These are phyloP conservation scores for Geranium rotundifolium DNA, from an alignment of 345 rosid species.

Conservation along the genomic window DNA sequence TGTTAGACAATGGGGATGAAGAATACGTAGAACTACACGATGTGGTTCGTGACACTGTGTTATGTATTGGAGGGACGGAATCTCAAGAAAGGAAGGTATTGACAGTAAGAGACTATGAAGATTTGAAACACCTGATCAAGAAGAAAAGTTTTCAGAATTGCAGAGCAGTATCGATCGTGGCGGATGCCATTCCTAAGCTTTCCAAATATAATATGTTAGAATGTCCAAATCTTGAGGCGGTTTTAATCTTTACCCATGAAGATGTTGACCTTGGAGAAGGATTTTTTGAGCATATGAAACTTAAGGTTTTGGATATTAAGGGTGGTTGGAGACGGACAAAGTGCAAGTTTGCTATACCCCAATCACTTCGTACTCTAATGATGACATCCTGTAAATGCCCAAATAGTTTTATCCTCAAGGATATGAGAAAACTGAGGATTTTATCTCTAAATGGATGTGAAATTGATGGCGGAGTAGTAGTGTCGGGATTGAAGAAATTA, in stretches of 20 bases:
- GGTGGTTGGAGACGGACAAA: background rate
- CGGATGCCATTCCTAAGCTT: background rate
- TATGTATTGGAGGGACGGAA: background rate
- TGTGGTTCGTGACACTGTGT: background rate
- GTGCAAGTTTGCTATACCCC: background rate
- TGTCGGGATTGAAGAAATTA: background rate
- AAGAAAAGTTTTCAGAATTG: background rate
- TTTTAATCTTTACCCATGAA: background rate
- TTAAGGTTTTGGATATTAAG: background rate
- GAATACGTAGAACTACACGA: slow-evolving; percentile 1
- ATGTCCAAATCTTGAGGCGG: background rate
- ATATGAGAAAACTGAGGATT: background rate
- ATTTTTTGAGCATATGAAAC: background rate
- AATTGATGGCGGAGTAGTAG: background rate
- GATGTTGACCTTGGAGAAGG: background rate
- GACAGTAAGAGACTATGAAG: background rate
- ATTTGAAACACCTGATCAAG: no score
- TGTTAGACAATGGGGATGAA: background rate
- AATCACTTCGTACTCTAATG: background rate
- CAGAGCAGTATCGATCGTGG: background rate
- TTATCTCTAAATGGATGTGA: background rate
- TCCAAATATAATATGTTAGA: background rate
- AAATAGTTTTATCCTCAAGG: background rate
- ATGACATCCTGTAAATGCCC: background rate
- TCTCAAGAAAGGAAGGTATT: background rate